Evolutionary conservation across 176 grass and related monocot species (phyloP).

Genomic region (Avena sativa): DNA sequence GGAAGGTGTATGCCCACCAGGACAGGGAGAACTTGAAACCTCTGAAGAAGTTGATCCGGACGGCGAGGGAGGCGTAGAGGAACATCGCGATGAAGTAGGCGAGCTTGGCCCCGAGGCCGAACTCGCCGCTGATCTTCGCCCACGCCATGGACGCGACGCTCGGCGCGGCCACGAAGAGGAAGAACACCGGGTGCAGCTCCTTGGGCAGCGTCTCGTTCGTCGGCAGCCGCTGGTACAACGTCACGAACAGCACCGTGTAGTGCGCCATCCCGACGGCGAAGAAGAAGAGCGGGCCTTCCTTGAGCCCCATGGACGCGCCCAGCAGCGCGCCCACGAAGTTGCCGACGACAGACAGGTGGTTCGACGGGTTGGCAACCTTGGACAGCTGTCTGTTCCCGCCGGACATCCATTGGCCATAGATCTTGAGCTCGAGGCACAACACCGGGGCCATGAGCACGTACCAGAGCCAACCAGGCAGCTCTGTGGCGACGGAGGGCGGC

Average conservation of each 20-base stretch:
- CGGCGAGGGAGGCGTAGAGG: conserved; percentile 87
- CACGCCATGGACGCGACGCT: conserved; percentile 85
- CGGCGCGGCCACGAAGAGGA: conserved; percentile 87
- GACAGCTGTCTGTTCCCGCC: conserved; percentile 81
- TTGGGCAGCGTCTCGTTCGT: conserved; percentile 87
- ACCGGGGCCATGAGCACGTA: conserved; percentile 83
- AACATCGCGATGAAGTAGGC: conserved; percentile 85
- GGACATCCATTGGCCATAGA: conserved; percentile 96
- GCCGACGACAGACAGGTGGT: conserved; percentile 81
- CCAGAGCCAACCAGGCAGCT: conserved; percentile 59
- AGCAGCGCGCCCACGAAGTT: conserved; percentile 91
- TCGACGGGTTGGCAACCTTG: conserved; percentile 89
- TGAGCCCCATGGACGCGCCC: conserved; percentile 76
- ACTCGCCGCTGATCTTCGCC: conserved; percentile 72
- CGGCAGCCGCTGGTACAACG: conserved; percentile 89
- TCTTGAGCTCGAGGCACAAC: conserved; percentile 79
- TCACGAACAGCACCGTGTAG: conserved; percentile 94
- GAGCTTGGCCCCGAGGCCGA: conserved; percentile 52
- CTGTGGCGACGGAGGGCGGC: conserved; percentile 39
- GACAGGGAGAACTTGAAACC: conserved; percentile 87
- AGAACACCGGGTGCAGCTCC: conserved; percentile 96
- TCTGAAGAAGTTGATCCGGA: conserved; percentile 83
- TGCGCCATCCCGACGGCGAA: conserved; percentile 84
- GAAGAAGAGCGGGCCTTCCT: conserved; percentile 82
- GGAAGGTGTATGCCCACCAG: conserved; percentile 97